Conservation (phyloP, 768 basidiomycete genomes). For the Amanita rubescens region DNA sequence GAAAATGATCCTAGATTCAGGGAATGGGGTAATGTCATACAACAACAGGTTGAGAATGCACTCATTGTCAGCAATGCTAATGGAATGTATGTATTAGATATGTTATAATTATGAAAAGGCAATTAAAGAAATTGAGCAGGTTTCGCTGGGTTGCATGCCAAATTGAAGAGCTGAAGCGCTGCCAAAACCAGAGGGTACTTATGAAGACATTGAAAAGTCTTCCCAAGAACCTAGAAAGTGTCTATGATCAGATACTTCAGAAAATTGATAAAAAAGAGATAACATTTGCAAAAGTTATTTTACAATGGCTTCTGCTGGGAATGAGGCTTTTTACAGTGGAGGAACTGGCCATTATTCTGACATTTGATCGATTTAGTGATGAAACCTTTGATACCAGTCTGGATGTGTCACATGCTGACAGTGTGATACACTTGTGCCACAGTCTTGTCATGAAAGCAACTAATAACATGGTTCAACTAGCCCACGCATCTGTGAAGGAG, state of each 20-base stretch:
- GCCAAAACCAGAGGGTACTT: not conserved
- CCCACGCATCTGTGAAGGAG: too few species aligned
- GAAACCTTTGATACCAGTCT: not conserved
- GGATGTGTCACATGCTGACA: not conserved
- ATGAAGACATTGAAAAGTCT: not conserved
- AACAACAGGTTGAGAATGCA: not conserved
- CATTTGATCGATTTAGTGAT: not conserved
- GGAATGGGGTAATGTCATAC: not conserved
- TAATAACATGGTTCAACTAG: too few species aligned
- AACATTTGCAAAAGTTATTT: not conserved
- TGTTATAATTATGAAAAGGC: too few species aligned
- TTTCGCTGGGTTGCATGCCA: too few species aligned
- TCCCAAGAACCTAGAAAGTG: not conserved
- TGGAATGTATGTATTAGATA: too few species aligned
- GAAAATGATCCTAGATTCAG: not conserved
- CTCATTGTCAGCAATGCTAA: not conserved
- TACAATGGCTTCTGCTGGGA: not conserved
- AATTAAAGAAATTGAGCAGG: not conserved
- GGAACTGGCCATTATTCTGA: not conserved
- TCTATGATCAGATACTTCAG: too few species aligned
- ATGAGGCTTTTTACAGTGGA: not conserved
- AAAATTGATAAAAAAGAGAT: not conserved
- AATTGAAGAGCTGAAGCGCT: too few species aligned
- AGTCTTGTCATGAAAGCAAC: too few species aligned
- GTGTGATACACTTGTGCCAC: not conserved